Conservation (phyloP, 192 early-diverging fungal genomes). For the Piromyces sp. region DNA sequence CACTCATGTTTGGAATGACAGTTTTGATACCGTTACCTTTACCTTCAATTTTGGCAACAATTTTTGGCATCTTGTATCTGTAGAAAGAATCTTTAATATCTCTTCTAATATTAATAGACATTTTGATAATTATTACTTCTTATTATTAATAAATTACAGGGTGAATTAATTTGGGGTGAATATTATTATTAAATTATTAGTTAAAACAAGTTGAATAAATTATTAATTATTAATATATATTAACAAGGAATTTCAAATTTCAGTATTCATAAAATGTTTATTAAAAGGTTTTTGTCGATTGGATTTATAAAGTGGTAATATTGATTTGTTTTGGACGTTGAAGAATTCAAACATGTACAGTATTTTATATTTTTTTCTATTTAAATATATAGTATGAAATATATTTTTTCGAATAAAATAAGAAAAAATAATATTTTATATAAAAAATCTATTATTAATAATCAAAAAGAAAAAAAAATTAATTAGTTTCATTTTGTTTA, state of each 20-base stretch:
- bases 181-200: background rate
- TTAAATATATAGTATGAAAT: background rate
- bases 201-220: background rate
- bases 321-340: background rate
- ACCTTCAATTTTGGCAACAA: conserved; percentile 74
- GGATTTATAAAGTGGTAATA: background rate
- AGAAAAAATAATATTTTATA: background rate
- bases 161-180: background rate
- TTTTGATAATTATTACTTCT: background rate
- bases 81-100: conserved; percentile 69
- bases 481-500: too few species aligned
- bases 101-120: background rate
- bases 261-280: background rate
- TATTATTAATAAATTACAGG: background rate
- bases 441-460: too few species aligned
- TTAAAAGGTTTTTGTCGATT: background rate
- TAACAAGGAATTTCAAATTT: background rate
- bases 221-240: background rate
- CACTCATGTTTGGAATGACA: conserved; percentile 88
- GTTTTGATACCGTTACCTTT: conserved; percentile 99
- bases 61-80: conserved; percentile 96
- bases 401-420: background rate
- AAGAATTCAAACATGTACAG: background rate
- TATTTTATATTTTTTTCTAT: background rate
- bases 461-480: too few species aligned